Evolutionary conservation across 371 early-diverging fungal species (phyloP).

Genomic region (Saksenaea oblongispora): DNA sequence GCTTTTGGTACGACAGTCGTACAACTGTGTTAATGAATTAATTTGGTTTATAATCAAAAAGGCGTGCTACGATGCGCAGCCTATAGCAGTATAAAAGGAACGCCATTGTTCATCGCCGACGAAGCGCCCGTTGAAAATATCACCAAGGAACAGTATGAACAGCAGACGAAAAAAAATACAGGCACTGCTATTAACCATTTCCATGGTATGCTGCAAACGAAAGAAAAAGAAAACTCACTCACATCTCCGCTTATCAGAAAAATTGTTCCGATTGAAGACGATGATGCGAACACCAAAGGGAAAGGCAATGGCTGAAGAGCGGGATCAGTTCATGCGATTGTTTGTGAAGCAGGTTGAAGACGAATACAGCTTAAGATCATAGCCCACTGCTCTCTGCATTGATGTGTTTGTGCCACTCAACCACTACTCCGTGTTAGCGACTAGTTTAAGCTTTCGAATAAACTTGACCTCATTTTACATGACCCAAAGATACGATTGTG

Average conservation of each 20-base stretch:
- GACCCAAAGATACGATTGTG: no score
- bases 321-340: slow-evolving; percentile 51
- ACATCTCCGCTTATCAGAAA: slow-evolving; percentile 38
- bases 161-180: slow-evolving; percentile 37
- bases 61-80: slow-evolving; percentile 75
- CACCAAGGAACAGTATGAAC: slow-evolving; percentile 59
- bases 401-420: no score
- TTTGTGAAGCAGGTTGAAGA: slow-evolving; percentile 55
- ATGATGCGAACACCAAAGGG: slow-evolving; percentile 65
- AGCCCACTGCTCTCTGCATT: no score
- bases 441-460: no score
- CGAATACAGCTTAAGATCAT: slow-evolving; percentile 35
- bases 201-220: slow-evolving; percentile 46
- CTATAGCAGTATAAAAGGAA: slow-evolving; percentile 68
- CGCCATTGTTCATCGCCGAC: slow-evolving; percentile 60
- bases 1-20: slow-evolving; percentile 60
- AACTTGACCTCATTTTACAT: no score
- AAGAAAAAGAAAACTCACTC: not conserved
- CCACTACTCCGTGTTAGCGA: no score
- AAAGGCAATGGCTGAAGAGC: slow-evolving; percentile 51
- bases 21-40: not conserved
- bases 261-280: slow-evolving; percentile 58
- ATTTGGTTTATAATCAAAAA: slow-evolving; percentile 1
- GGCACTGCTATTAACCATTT: slow-evolving; percentile 72
- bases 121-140: slow-evolving; percentile 50